A percentile compares a stretch with the other conserved stretches of the same genome.
phyloP scores from a whole-genome alignment of 805 yeast species.

The Sungouiella thailandica region DNA sequence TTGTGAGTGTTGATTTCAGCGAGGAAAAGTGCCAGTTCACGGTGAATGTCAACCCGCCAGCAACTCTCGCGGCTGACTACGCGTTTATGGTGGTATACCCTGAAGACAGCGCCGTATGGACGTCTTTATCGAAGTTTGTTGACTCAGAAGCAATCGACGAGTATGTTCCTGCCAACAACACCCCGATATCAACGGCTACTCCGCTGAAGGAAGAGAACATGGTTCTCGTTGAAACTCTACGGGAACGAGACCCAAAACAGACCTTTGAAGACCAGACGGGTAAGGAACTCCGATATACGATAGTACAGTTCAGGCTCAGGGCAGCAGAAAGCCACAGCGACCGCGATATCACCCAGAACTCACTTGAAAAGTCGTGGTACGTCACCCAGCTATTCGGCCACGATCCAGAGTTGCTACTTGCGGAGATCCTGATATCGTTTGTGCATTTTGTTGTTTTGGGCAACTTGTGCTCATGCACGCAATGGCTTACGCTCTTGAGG shows the following conservation, averaged over 20 bases:
- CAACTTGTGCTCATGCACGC: slow-evolving; percentile 58
- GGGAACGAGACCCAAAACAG: slow-evolving; percentile 13
- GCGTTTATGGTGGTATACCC: slow-evolving; percentile 38
- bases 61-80: slow-evolving; percentile 23
- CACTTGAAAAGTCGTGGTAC: slow-evolving; percentile 61
- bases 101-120: slow-evolving; percentile 17
- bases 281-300: slow-evolving; percentile 38
- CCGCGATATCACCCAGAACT: slow-evolving; percentile 49
- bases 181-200: slow-evolving; percentile 39
- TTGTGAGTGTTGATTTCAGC: slow-evolving; percentile 36
- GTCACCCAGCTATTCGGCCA: slow-evolving; percentile 33
- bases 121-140: slow-evolving; percentile 11
- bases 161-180: slow-evolving; percentile 5
- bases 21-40: neutral
- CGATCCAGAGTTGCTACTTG: slow-evolving; percentile 30
- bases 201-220: slow-evolving; percentile 49
- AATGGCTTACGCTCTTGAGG: slow-evolving; percentile 54
- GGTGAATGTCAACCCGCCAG: slow-evolving; percentile 16
- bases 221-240: slow-evolving; percentile 32
- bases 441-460: slow-evolving; percentile 49
- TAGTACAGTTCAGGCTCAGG: slow-evolving; percentile 32
- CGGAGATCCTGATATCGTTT: slow-evolving; percentile 53
- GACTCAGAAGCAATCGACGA: slow-evolving; percentile 22
- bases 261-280: slow-evolving; percentile 19
- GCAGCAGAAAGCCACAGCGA: too few species aligned